phyloP scores from a whole-genome alignment of 768 basidiomycete species.

The Phylloporus scabripes region DNA sequence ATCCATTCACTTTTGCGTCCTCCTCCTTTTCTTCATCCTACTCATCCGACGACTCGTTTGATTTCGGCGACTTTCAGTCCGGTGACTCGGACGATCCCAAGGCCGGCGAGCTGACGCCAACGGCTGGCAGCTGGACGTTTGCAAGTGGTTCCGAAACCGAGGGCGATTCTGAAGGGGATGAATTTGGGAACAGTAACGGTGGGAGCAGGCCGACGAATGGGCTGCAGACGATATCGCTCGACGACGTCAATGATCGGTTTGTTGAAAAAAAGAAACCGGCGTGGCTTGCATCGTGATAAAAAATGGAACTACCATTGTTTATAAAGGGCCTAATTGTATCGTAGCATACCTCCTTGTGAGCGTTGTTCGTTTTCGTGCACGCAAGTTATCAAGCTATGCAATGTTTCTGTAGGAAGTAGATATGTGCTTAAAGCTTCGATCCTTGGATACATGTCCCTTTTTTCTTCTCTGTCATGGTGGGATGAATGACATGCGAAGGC shows the following conservation, averaged over 20 bases:
- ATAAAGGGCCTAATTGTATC: background rate
- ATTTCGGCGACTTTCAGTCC: slow-evolving; percentile 76
- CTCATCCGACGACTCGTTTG: slow-evolving; percentile 66
- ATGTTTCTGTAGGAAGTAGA: too few relatives aligned
- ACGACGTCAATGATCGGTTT: slow-evolving; percentile 21
- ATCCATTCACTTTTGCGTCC: slow-evolving; percentile 49
- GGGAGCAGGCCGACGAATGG: slow-evolving; percentile 12
- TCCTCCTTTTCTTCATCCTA: slow-evolving; percentile 46
- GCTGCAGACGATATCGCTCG: slow-evolving; percentile 27
- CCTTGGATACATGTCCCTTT: too few relatives aligned
- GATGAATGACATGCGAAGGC: too few relatives aligned
- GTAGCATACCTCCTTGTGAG: background rate
- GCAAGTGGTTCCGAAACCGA: slow-evolving; percentile 37
- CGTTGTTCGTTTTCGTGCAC: background rate
- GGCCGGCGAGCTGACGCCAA: slow-evolving; percentile 53
- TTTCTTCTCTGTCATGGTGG: too few relatives aligned
- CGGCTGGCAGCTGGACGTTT: slow-evolving; percentile 67
- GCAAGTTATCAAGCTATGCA: too few relatives aligned
- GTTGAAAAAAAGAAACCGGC: slow-evolving; percentile 14
- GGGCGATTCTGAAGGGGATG: slow-evolving; percentile 30
- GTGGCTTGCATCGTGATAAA: slow-evolving; percentile 13
- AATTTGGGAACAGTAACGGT: slow-evolving; percentile 19
- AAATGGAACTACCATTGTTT: background rate
- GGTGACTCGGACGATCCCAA: slow-evolving; percentile 26
- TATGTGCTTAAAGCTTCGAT: too few relatives aligned